These are phyloP conservation scores for Daldinia loculata DNA, from an alignment of 495 filamentous ascomycete species.

Conservation along the genomic window DNA sequence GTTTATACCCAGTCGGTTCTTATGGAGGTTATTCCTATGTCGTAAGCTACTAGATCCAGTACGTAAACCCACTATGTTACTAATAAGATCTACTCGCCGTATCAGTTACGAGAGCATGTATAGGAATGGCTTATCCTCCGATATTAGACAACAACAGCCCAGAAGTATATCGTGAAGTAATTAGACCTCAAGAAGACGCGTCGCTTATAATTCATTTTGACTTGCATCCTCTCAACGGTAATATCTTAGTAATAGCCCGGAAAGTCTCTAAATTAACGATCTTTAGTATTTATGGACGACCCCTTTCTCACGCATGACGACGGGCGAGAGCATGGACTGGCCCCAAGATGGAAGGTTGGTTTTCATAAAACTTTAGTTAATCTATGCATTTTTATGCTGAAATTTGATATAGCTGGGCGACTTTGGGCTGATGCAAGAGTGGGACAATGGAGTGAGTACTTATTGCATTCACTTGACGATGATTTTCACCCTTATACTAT, in stretches of 20 bases:
- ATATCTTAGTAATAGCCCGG: background rate
- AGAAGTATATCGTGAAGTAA: conserved; percentile 9
- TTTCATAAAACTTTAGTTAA: background rate
- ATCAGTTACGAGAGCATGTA: conserved; percentile 28
- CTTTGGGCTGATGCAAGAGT: conserved; percentile 25
- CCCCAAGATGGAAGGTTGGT: conserved; percentile 21
- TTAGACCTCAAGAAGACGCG: background rate
- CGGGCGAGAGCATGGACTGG: conserved; percentile 9
- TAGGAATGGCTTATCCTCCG: conserved; percentile 37
- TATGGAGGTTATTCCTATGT: conserved; percentile 35
- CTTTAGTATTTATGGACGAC: conserved; percentile 24
- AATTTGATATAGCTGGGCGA: conserved; percentile 17
- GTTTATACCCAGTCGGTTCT: conserved; percentile 24
- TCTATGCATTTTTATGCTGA: background rate
- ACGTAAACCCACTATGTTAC: background rate
- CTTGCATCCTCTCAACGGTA: conserved; percentile 33
- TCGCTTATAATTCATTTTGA: conserved; percentile 25
- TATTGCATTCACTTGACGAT: background rate
- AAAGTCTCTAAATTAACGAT: background rate
- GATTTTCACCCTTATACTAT: too few relatives aligned
- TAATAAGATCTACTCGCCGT: background rate
- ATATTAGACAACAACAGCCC: background rate
- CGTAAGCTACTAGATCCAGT: conserved; percentile 2
- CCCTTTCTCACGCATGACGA: background rate
- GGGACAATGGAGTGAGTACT: conserved; percentile 21